Evolutionary conservation across 352 stramenopile genomes (phyloP), one percentile per base, ranked within the genome.

Genomic region (Globisporangium acanthophoron): DNA sequence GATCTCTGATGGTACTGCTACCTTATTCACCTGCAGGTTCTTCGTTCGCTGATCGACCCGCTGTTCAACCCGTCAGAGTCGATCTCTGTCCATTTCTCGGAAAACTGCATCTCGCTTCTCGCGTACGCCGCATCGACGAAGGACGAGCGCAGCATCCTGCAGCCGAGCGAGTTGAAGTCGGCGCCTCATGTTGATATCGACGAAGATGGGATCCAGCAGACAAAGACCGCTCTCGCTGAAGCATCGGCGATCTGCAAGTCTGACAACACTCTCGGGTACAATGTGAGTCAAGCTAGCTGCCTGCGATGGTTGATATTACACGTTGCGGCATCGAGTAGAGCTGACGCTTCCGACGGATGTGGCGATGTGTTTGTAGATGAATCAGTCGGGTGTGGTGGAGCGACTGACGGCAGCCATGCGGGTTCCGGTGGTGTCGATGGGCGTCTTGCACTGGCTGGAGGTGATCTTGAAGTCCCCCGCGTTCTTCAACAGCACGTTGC

Each of bases 251-350:
- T 92, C 37, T 95, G 85, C 69, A 84, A 88, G 54, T 91, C 84
- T 6, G 85, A 95, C 54, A 80, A 90, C 60, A 95, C 85, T 4
- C 73, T 95, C 44, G 83, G 83, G 21, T 95, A 93, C 65, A 95
- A 92, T 71, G 84, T 94, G 0, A 43, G 29, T 47, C 20, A 55
- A n/a, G 4, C 5, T 64, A 3, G 31, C 0, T 54, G 20, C n/a
- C 27, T 11, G 12, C 5, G 37, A 4, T 18, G 43, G 11, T 54
- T 20, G 21, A 31, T 29, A 37, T 3, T 24, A 51, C 21, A n/a
- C 5, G 8, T 59, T 21, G 15, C 16, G 29, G 18, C 11, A 24
- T 49, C 16, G 15, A 45, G 20, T 62, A 12, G 33, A 13, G 16
- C 37, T 49, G 20, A 52, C 15, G 12, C 37, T 43, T 43, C 12